Percentiles rank a stretch among this genome's conserved stretches.
These are phyloP conservation scores for Blastobotrys indianensis DNA, from an alignment of 1,139 yeast species.

Conservation along the genomic window DNA sequence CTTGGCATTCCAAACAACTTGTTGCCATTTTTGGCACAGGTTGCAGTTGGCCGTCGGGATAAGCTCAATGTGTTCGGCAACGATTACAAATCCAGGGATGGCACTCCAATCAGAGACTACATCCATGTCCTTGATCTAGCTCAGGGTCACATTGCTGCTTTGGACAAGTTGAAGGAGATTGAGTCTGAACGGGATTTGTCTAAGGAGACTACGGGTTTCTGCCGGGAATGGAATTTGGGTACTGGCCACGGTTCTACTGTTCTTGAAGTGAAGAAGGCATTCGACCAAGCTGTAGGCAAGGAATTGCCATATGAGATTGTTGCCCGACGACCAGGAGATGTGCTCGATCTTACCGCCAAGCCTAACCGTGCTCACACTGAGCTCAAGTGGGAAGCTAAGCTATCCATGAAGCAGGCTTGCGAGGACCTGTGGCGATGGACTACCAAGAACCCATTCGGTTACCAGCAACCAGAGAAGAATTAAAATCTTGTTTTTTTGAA, in stretches of 20 bases:
- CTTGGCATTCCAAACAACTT: slow-evolving; percentile 71
- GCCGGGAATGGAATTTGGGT: slow-evolving; percentile 79
- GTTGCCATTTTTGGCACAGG: slow-evolving; percentile 71
- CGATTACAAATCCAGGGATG: slow-evolving; percentile 66
- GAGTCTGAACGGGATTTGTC: slow-evolving; percentile 21
- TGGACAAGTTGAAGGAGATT: slow-evolving; percentile 48
- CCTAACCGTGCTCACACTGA: slow-evolving; percentile 62
- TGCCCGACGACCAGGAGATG: slow-evolving; percentile 75
- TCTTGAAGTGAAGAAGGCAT: slow-evolving; percentile 62
- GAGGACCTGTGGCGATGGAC: slow-evolving; percentile 78
- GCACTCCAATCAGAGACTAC: slow-evolving; percentile 79
- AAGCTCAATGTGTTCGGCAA: slow-evolving; percentile 60
- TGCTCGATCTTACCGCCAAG: slow-evolving; percentile 66
- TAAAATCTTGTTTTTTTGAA: not conserved
- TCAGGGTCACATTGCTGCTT: slow-evolving; percentile 71
- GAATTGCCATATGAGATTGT: slow-evolving; percentile 60
- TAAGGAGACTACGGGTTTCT: slow-evolving; percentile 41
- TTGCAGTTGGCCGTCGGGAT: slow-evolving; percentile 66
- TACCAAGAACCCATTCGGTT: slow-evolving; percentile 62
- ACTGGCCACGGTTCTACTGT: slow-evolving; percentile 78
- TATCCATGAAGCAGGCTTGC: slow-evolving; percentile 60
- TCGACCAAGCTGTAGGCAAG: slow-evolving; percentile 62
- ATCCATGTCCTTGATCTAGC: slow-evolving; percentile 80
- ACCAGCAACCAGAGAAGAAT: slow-evolving; percentile 26
- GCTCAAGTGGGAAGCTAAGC: slow-evolving; percentile 58